These are phyloP conservation scores for Debaryomyces hansenii DNA, from an alignment of 805 yeast species.

Conservation along the genomic window DNA sequence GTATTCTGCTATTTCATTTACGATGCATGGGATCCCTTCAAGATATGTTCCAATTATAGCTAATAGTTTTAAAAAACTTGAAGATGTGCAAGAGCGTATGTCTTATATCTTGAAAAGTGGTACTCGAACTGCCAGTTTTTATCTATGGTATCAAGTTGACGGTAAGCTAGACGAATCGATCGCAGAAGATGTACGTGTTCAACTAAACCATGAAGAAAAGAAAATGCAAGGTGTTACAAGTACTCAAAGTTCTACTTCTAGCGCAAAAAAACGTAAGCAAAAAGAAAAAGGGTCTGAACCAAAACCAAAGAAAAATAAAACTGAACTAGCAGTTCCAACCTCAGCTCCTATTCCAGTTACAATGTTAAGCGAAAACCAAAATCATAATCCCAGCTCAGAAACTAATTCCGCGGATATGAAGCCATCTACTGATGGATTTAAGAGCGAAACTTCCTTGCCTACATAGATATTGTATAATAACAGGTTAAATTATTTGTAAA, in stretches of 20 bases:
- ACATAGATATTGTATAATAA: background rate
- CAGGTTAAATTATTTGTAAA: background rate
- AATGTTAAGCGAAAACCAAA: background rate
- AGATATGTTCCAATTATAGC: conserved; percentile 62
- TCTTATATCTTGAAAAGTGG: conserved; percentile 58
- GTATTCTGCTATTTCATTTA: conserved; percentile 66
- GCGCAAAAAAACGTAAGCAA: conserved; percentile 34
- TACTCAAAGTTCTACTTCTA: conserved; percentile 9
- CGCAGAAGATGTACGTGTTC: conserved; percentile 63
- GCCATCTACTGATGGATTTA: background rate
- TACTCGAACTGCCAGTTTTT: conserved; percentile 55
- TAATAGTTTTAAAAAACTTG: conserved; percentile 61
- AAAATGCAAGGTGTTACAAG: conserved; percentile 36
- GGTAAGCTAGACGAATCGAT: conserved; percentile 67
- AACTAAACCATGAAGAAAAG: conserved; percentile 55
- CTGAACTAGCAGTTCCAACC: conserved; percentile 1
- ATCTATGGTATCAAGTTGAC: conserved; percentile 84
- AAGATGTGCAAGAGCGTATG: conserved; percentile 63
- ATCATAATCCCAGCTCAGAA: too few species aligned
- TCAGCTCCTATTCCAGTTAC: background rate
- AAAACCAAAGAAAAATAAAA: conserved; percentile 15
- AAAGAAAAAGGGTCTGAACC: conserved; percentile 22
- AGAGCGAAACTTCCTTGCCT: background rate
- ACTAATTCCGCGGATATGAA: too few species aligned
- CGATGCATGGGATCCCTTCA: conserved; percentile 62